phyloP scores from a whole-genome alignment of 148 eudicot genomes.

The Cornus florida region DNA sequence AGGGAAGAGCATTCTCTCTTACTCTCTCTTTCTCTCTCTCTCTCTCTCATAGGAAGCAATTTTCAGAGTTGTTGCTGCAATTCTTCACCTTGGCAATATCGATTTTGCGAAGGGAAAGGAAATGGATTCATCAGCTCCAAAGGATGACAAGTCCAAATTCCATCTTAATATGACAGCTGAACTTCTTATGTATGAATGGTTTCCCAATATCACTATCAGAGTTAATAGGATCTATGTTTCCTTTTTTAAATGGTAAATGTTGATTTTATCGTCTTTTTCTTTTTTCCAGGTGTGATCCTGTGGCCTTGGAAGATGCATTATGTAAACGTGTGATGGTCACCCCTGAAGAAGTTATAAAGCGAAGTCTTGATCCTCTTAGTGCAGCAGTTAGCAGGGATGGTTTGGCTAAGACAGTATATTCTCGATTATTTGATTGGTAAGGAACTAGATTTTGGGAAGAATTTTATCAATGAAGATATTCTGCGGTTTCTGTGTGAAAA shows the following conservation, averaged over 20 bases:
- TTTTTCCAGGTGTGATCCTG: conserved; percentile 74
- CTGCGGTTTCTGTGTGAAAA: neutral
- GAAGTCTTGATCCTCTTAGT: conserved; percentile 94
- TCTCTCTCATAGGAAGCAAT: conserved; percentile 74
- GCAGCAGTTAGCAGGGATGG: conserved; percentile 96
- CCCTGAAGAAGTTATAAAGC: conserved; percentile 95
- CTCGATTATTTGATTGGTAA: conserved; percentile 93
- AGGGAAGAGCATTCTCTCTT: neutral
- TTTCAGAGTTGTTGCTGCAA: conserved; percentile 96
- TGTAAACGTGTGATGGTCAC: conserved; percentile 98
- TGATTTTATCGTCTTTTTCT: conserved; percentile 8
- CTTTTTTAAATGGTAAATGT: conserved; percentile 12
- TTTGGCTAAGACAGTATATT: conserved; percentile 90
- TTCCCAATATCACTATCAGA: conserved; percentile 10
- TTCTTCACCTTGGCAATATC: conserved; percentile 96
- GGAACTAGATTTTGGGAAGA: conserved; percentile 12
- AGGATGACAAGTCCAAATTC: conserved; percentile 86
- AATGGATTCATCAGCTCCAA: conserved; percentile 84
- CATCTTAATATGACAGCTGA: conserved; percentile 86
- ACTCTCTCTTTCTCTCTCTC: neutral
- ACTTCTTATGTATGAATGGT: conserved; percentile 75
- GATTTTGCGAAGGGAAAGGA: conserved; percentile 93
- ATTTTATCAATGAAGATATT: neutral
- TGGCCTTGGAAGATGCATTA: conserved; percentile 89
- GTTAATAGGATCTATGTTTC: neutral